Conservation (phyloP, 169 alveolate species). For the Cryptosporidium tyzzeri region DNA sequence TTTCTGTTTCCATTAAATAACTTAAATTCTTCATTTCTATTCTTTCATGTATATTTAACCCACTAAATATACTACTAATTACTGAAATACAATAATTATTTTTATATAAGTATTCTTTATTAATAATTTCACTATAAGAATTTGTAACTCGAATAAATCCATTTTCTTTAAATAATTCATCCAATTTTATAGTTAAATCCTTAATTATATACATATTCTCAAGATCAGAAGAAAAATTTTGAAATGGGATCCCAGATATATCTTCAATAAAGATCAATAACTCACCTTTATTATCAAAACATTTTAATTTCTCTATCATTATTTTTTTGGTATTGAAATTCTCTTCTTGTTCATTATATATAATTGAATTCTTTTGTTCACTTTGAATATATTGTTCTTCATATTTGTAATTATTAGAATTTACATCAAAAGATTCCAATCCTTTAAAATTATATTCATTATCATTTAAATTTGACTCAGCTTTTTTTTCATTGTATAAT, state of each 20-base stretch:
- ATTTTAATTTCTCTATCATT: not conserved
- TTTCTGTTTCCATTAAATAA: not conserved
- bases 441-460: not conserved
- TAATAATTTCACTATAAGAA: not conserved
- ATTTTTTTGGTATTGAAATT: not conserved
- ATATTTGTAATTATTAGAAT: too few species aligned
- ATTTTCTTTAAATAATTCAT: constrained; percentile 22
- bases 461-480: not conserved
- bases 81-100: constrained; percentile 23
- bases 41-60: not conserved
- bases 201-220: constrained; percentile 8
- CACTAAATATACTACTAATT: constrained; percentile 17
- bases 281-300: constrained; percentile 13
- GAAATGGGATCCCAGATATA: not conserved
- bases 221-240: not conserved
- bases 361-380: not conserved
- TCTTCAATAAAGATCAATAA: not conserved
- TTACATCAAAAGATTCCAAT: not conserved
- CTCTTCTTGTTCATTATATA: not conserved
- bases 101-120: not conserved
- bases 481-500: constrained; percentile 6
- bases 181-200: constrained; percentile 1
- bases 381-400: not conserved
- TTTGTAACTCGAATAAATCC: constrained; percentile 11
- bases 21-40: not conserved